Evolutionary conservation across 441 rosid genomes (phyloP), one percentile per base, ranked within the genome.

Genomic region (Populus hybrid): DNA sequence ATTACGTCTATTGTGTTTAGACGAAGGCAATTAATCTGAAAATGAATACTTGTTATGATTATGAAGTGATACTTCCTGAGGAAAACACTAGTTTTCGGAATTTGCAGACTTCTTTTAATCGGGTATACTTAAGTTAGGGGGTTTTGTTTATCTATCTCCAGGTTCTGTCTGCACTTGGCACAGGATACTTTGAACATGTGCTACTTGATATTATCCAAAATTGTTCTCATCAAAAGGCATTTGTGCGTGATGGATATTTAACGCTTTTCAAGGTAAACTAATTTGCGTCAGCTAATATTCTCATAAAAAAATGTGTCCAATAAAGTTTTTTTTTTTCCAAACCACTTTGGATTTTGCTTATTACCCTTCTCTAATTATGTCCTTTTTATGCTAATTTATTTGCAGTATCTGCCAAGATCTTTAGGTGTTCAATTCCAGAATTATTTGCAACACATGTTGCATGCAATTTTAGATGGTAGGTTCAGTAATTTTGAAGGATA

Each of bases 191-290:
- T 81, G 99, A 93, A 85, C 74, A 81, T 84, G 63, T 92, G 78
- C 98, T 97, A 76, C 98, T 99, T 81, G 98, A 97, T 86, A 87
- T 95, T 77, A 92, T 97, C 76, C 88, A 80, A 14, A 80, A 90
- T 79, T 97, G 99, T 87, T 93, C 99, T 77, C 97, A 97, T 85
- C 98, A 89, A 78, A 92, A 82, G 83, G 98, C 98, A 63, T 92
- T 95, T 16, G 98, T 95, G 28, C 99, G 99, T 80, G 86, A 83
- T 75, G 86, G 86, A 82, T 95, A 95, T 85, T 84, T 95, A 77
- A 95, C 99, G 21, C 92, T 95, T 83, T 95, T 95, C 90, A 93
- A 91, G 95, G 99, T 93, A 73, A 82, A 76, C 38, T 87, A 90
- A 82, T 26, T 66, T 69, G 20, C 72, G 78, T 18, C 61, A 16